Percentiles rank a stretch among this genome's conserved stretches.
Evolutionary conservation across 164 flowering plant genomes (phyloP).

Genomic region (Houttuynia cordata): DNA sequence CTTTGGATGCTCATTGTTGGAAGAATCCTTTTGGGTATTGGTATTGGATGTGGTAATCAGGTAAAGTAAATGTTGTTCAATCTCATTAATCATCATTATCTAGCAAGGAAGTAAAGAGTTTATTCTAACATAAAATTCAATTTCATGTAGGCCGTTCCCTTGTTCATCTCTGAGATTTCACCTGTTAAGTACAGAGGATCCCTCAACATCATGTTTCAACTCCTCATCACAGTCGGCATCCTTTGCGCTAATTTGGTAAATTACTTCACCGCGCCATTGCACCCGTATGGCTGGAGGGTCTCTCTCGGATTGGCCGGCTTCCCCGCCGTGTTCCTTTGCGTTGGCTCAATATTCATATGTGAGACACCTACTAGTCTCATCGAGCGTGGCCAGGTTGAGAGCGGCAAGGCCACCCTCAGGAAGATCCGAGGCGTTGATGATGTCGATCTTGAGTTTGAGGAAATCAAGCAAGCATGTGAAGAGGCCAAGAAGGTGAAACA

Average conservation of each 20-base stretch:
- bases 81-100: not conserved
- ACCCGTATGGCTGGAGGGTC: slow-evolving; percentile 24
- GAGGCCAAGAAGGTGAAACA: slow-evolving; percentile 12
- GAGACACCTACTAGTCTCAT: slow-evolving; percentile 37
- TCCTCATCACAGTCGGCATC: slow-evolving; percentile 24
- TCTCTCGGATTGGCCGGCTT: slow-evolving; percentile 27
- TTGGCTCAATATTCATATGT: slow-evolving; percentile 17
- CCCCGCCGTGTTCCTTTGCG: slow-evolving; percentile 16
- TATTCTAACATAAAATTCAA: not conserved
- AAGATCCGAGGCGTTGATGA: slow-evolving; percentile 14
- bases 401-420: slow-evolving; percentile 13
- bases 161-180: slow-evolving; percentile 33
- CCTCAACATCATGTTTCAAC: slow-evolving; percentile 26
- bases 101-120: not conserved
- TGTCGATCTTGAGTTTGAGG: slow-evolving; percentile 21
- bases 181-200: slow-evolving; percentile 16
- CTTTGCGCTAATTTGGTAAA: slow-evolving; percentile 21
- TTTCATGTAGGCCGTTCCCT: slow-evolving; percentile 40
- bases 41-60: slow-evolving; percentile 67
- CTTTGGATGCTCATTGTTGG: slow-evolving; percentile 25
- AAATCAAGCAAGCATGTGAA: slow-evolving; percentile 12
- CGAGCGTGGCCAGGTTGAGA: slow-evolving; percentile 14
- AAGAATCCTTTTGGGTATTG: slow-evolving; percentile 45
- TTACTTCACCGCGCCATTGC: slow-evolving; percentile 9
- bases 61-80: not conserved